A percentile compares a stretch with the other conserved stretches of the same genome.
These are phyloP conservation scores for Linanthus parryae DNA, from an alignment of 148 eudicot genomes.

Conservation along the genomic window DNA sequence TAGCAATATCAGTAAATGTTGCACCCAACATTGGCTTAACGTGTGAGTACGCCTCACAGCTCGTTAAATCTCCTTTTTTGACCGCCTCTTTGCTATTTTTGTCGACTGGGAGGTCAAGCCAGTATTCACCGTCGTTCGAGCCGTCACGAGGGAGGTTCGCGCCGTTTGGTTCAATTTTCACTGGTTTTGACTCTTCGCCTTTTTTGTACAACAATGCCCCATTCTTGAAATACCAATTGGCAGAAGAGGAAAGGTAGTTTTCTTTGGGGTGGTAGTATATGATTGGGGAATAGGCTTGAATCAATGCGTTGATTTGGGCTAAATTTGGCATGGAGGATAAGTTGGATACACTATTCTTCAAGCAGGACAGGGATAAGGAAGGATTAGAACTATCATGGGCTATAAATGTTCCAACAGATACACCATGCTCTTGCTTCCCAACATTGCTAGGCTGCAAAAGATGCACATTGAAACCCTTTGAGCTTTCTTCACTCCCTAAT, in stretches of 20 bases:
- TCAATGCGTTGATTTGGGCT: conserved; percentile 20
- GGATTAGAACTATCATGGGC: conserved; percentile 13
- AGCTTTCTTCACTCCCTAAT: background rate
- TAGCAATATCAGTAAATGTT: conserved; percentile 27
- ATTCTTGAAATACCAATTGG: conserved; percentile 28
- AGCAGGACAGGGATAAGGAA: conserved; percentile 9
- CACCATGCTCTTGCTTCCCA: conserved; percentile 20
- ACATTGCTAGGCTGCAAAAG: conserved; percentile 16
- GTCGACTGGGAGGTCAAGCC: conserved; percentile 29
- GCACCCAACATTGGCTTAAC: conserved; percentile 31
- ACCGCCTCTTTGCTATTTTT: conserved; percentile 17
- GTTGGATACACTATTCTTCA: conserved; percentile 17
- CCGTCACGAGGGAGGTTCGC: conserved; percentile 34
- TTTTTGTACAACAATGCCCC: conserved; percentile 26
- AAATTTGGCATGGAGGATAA: conserved; percentile 24
- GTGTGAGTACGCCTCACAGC: conserved; percentile 19
- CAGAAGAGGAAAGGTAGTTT: conserved; percentile 24
- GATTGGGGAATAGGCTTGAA: conserved; percentile 24
- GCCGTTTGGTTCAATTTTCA: conserved; percentile 12
- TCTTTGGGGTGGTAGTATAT: conserved; percentile 32
- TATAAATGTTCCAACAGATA: conserved; percentile 21
- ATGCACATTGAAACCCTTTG: conserved; percentile 17
- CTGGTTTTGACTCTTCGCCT: conserved; percentile 26
- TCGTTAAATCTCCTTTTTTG: conserved; percentile 25
- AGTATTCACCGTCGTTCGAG: conserved; percentile 25